Conservation (phyloP, 768 basidiomycete genomes). For the Lactarius deliciosus region DNA sequence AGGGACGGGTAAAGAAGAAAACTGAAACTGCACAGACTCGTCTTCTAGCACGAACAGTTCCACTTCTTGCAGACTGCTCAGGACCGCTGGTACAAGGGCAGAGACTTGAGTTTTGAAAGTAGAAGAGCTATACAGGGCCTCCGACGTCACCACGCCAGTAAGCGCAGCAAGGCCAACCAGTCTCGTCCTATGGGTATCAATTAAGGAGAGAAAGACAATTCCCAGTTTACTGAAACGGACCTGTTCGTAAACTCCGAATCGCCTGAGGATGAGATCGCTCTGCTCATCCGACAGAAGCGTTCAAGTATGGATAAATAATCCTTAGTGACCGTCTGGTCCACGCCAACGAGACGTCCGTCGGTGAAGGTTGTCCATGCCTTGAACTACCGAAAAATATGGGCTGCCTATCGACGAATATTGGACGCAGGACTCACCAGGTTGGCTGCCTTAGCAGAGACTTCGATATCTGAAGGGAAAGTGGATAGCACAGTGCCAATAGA, state of each 20-base stretch:
- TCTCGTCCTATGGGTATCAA: slow-evolving; percentile 55
- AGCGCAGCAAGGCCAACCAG: slow-evolving; percentile 85
- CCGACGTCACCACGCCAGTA: slow-evolving; percentile 76
- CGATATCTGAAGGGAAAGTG: slow-evolving; percentile 62
- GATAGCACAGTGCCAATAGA: slow-evolving; percentile 59
- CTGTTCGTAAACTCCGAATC: slow-evolving; percentile 77
- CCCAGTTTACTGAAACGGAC: slow-evolving; percentile 40
- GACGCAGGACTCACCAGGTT: slow-evolving; percentile 59
- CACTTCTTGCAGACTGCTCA: slow-evolving; percentile 65
- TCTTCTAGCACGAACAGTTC: slow-evolving; percentile 58
- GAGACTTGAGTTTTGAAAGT: slow-evolving; percentile 74
- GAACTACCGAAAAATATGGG: slow-evolving; percentile 52
- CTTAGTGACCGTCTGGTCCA: slow-evolving; percentile 65
- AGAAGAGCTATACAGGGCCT: slow-evolving; percentile 71
- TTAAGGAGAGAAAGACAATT: slow-evolving; percentile 4
- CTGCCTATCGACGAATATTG: neutral
- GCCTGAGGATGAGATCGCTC: slow-evolving; percentile 43
- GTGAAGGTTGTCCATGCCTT: slow-evolving; percentile 92
- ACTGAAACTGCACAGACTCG: slow-evolving; percentile 50
- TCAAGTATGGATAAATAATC: slow-evolving; percentile 68
- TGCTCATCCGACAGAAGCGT: slow-evolving; percentile 64
- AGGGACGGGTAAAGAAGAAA: slow-evolving; percentile 15
- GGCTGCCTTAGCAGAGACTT: slow-evolving; percentile 74
- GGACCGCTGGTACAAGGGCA: slow-evolving; percentile 67
- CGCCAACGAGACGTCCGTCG: slow-evolving; percentile 78